Evolutionary conservation across 208 protist species (phyloP).

Genomic region (Herpetomonas samuelpessoai): DNA sequence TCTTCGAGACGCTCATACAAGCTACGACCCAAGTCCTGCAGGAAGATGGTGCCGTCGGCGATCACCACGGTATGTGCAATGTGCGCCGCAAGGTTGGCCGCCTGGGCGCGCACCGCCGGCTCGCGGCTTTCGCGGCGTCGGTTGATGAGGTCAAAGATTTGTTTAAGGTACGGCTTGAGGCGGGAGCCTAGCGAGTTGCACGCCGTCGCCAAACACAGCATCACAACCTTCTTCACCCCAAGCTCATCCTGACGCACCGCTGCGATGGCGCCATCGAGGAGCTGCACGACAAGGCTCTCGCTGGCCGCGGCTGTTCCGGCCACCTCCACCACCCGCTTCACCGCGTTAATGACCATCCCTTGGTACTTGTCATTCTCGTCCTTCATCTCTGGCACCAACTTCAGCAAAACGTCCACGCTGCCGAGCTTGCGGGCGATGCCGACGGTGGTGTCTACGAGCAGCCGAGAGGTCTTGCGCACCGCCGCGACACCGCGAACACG

Average conservation of each 20-base stretch:
- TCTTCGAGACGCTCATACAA: constrained; percentile 98
- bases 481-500: constrained; percentile 94
- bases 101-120: constrained; percentile 94
- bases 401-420: constrained; percentile 88
- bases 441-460: constrained; percentile 96
- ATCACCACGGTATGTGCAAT: constrained; percentile 95
- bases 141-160: constrained; percentile 97
- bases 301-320: constrained; percentile 91
- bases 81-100: constrained; percentile 94
- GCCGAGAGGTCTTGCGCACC: constrained; percentile 91
- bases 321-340: constrained; percentile 78
- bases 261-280: constrained; percentile 98
- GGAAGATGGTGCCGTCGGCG: constrained; percentile 93
- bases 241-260: constrained; percentile 96
- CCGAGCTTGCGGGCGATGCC: constrained; percentile 97
- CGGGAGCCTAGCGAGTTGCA: constrained; percentile 93
- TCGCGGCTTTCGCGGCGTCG: constrained; percentile 95
- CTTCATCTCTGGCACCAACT: constrained; percentile 97
- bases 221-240: constrained; percentile 80
- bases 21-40: constrained; percentile 95
- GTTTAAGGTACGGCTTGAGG: constrained; percentile 93
- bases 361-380: constrained; percentile 98
- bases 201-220: constrained; percentile 94
- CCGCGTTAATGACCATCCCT: constrained; percentile 94
- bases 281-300: constrained; percentile 85